Evolutionary conservation across 192 early-diverging fungal genomes (phyloP), one percentile per base, ranked within the genome.

Genomic region (Jimgerdemannia lactiflua): DNA sequence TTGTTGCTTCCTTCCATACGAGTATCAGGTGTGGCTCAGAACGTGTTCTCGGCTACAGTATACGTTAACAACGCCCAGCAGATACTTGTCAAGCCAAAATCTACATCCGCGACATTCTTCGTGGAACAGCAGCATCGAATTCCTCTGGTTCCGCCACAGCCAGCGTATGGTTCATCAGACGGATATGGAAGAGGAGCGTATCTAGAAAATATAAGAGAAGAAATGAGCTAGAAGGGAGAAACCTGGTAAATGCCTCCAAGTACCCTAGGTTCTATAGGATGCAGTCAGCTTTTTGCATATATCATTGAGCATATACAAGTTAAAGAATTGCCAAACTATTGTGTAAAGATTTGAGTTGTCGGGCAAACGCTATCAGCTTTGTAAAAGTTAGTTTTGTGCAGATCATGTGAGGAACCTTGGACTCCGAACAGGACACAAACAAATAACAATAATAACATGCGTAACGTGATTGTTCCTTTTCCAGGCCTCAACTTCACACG

Each of bases 1-100:
- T 70, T 90, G 19, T 82, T 86, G 64, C 75, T 89, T 10, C 89
- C 89, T 69, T 76, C 81, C 42, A 82, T 90, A 8, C 74, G 75
- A 39, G 75, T 90, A 40, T 77, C 77, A 7, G 81, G 82, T 19
- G 79, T 80, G 41, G 75, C 79, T 4, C 59, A 79, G 29, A 80
- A 82, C 64, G 77, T 84, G 4, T 83, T 85, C 71, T 80, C 84
- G 64, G 81, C 85, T 18, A 88, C 85, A 9, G 78, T 86, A 29
- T 88, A 88, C 76, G 75, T 86, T 39, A 90, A 90, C 39, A 86
- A 84, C 43, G 89, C 87, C 4, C 83, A 90, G 74, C 89, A 88
- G 70, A 79, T 90, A 39, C 76, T 89, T 42, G 79, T 90, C 43
- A 84, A 85, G 41, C 89, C 89, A 7, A 78, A 85, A 72, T 86